A percentile compares a stretch with the other conserved stretches of the same genome.
Evolutionary conservation across 2,329 filamentous ascomycete species (phyloP).

Genomic region (Colletotrichum cuscutae): DNA sequence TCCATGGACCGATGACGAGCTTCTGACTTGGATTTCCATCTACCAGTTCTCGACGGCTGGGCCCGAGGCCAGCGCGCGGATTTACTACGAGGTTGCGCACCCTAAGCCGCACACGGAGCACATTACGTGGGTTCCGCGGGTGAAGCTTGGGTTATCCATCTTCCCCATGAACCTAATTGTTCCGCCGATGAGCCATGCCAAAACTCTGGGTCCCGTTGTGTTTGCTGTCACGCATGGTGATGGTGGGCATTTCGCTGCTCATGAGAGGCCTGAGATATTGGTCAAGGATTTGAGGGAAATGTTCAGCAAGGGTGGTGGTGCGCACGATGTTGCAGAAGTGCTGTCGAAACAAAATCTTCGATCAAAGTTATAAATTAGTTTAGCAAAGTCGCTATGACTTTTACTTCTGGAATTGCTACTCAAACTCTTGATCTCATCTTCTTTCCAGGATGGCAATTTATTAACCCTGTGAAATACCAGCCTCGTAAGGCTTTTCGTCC

Average conservation of each 20-base stretch:
- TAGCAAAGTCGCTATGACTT: too few species aligned
- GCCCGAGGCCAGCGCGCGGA: constrained; percentile 72
- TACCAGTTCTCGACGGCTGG: constrained; percentile 79
- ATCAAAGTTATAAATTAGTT: neutral
- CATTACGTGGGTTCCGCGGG: constrained; percentile 44
- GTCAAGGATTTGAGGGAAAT: constrained; percentile 64
- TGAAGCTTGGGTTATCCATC: constrained; percentile 59
- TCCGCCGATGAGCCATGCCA: constrained; percentile 64
- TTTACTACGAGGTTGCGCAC: constrained; percentile 77
- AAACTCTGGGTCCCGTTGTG: constrained; percentile 70
- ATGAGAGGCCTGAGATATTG: constrained; percentile 65
- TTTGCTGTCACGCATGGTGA: constrained; percentile 60
- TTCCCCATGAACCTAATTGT: constrained; percentile 69
- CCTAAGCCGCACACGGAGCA: constrained; percentile 37
- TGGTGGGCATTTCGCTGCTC: constrained; percentile 72
- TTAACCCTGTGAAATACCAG: neutral
- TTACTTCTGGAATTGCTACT: too few species aligned
- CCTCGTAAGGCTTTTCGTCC: neutral
- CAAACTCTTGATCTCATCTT: neutral
- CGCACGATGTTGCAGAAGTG: constrained; percentile 47
- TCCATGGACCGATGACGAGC: constrained; percentile 79
- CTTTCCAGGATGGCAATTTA: neutral
- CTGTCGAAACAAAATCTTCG: neutral
- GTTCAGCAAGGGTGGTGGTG: constrained; percentile 64
- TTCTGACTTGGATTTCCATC: constrained; percentile 78